These are phyloP conservation scores for Pouteria glomerata DNA, from an alignment of 148 eudicot genomes.

Conservation along the genomic window DNA sequence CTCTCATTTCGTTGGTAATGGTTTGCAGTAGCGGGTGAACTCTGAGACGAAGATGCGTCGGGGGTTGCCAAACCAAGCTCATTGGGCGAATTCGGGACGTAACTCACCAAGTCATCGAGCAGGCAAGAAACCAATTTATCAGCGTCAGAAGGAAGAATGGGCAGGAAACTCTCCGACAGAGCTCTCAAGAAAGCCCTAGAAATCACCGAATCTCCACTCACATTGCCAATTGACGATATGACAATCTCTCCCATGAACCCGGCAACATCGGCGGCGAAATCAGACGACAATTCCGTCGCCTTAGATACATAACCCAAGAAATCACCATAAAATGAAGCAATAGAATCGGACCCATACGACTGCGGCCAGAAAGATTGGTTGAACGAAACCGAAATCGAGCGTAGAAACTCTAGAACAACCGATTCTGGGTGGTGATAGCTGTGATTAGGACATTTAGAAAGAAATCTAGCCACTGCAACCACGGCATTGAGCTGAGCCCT, in stretches of 20 bases:
- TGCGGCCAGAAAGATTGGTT: slow-evolving; percentile 74
- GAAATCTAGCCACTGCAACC: slow-evolving; percentile 58
- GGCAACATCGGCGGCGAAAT: no score
- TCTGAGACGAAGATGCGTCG: no score
- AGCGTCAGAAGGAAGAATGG: slow-evolving; percentile 33
- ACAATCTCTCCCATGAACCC: slow-evolving; percentile 62
- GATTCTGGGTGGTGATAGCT: slow-evolving; percentile 42
- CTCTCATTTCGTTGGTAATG: no score
- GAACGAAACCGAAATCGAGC: slow-evolving; percentile 51
- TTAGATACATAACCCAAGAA: slow-evolving; percentile 49
- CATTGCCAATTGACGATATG: slow-evolving; percentile 35
- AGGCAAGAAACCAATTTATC: slow-evolving; percentile 45
- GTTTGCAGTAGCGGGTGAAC: no score
- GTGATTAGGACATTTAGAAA: slow-evolving; percentile 57
- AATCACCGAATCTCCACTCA: slow-evolving; percentile 30
- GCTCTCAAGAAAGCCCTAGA: slow-evolving; percentile 61
- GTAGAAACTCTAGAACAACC: slow-evolving; percentile 47
- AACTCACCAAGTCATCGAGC: slow-evolving; percentile 43
- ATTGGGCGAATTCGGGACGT: slow-evolving; percentile 42
- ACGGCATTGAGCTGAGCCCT: slow-evolving; percentile 76
- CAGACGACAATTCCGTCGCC: slow-evolving; percentile 47
- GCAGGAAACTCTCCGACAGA: slow-evolving; percentile 56
- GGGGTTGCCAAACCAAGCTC: no score
- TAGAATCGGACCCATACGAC: slow-evolving; percentile 34
- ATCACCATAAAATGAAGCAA: slow-evolving; percentile 49